phyloP scores from a whole-genome alignment of 805 yeast species.

The Saccharomycopsis lassenensis region DNA sequence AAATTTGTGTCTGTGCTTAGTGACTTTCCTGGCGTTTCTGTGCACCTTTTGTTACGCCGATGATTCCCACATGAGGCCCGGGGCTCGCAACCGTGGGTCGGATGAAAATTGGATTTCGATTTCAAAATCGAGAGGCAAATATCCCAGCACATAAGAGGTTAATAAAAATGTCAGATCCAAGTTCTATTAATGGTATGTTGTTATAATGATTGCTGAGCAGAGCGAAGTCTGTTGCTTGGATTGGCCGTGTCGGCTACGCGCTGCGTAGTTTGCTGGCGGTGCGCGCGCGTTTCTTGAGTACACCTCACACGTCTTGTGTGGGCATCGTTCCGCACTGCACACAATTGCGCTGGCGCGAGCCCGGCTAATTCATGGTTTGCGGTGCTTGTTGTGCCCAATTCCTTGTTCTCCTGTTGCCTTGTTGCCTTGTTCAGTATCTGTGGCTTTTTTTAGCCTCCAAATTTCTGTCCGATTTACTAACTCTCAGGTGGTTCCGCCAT shows the following conservation, averaged over 20 bases:
- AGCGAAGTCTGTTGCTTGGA: no score
- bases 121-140: no score
- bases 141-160: no score
- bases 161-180: conserved; percentile 40
- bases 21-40: no score
- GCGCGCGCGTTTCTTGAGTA: background rate
- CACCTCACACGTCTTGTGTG: conserved; percentile 1
- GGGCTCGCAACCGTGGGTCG: no score
- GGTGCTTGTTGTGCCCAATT: background rate
- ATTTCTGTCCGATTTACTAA: conserved; percentile 15
- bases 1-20: no score
- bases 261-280: background rate
- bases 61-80: no score
- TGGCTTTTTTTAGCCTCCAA: background rate
- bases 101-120: no score
- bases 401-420: background rate
- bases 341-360: conserved; percentile 2
- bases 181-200: conserved; percentile 57
- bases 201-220: conserved; percentile 1
- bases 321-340: background rate
- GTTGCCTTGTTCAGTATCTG: background rate
- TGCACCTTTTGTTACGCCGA: no score
- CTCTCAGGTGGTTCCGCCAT: conserved; percentile 84
- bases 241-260: no score
- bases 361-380: conserved; percentile 1